Evolutionary conservation across 305 asterid genomes (phyloP).

Genomic region (Fraxinus albicans): DNA sequence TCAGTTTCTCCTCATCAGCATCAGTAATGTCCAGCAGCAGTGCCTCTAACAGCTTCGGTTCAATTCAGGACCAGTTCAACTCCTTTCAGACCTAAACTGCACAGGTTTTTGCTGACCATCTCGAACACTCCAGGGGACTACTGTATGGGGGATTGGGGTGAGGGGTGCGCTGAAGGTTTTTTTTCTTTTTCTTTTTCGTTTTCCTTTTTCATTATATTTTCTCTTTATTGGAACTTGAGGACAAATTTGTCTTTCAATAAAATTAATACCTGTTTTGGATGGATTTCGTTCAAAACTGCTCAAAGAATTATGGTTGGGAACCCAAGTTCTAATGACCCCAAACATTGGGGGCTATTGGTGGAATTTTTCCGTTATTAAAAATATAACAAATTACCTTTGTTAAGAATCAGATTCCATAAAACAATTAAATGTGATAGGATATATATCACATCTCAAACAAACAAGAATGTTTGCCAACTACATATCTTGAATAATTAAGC

Average conservation of each 20-base stretch:
- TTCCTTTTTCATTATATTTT: neutral
- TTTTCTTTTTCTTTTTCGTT: neutral
- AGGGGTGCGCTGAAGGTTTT: neutral
- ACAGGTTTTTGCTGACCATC: conserved; percentile 37
- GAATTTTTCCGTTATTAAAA: neutral
- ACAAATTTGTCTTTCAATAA: neutral
- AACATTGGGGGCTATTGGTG: neutral
- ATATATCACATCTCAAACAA: neutral
- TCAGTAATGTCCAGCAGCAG: conserved; percentile 46
- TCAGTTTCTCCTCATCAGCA: conserved; percentile 39
- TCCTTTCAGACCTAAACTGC: conserved; percentile 41
- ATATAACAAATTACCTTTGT: neutral
- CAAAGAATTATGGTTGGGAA: neutral
- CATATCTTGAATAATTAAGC: neutral
- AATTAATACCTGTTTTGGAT: neutral
- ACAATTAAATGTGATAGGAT: neutral
- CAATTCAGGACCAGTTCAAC: conserved; percentile 46
- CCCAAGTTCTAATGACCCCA: neutral
- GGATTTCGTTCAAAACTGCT: neutral
- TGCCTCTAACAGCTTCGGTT: conserved; percentile 43
- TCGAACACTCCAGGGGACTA: neutral
- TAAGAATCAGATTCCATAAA: neutral
- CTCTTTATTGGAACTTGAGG: neutral
- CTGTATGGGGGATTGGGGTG: neutral
- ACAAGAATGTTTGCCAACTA: neutral